Conservation (phyloP, 768 basidiomycete genomes). For the Gloeophyllum trabeum region DNA sequence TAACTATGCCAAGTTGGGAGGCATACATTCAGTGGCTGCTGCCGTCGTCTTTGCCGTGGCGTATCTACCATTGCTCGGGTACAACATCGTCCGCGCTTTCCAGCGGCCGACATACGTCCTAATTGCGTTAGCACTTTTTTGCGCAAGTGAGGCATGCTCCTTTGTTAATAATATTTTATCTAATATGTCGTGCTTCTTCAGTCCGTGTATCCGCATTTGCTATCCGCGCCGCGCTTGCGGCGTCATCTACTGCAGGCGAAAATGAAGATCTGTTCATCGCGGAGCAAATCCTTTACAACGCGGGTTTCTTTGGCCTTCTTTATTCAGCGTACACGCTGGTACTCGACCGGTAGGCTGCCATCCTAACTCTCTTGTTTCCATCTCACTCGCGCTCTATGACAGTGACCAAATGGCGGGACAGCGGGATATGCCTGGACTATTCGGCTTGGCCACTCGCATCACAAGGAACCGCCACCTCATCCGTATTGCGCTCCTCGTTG, state of each 20-base stretch:
- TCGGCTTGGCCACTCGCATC: slow-evolving; percentile 5
- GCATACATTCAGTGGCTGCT: slow-evolving; percentile 19
- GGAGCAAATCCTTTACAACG: slow-evolving; percentile 21
- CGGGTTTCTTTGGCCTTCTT: slow-evolving; percentile 23
- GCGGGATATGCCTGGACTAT: neutral
- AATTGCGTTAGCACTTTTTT: slow-evolving; percentile 17
- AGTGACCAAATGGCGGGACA: slow-evolving; percentile 3
- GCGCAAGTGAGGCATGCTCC: slow-evolving; percentile 11
- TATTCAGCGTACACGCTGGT: slow-evolving; percentile 23
- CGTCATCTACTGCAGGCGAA: slow-evolving; percentile 11
- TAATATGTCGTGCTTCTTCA: slow-evolving; percentile 4
- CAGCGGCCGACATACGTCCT: slow-evolving; percentile 16
- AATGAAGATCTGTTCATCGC: slow-evolving; percentile 14
- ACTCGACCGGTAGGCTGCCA: slow-evolving; percentile 9
- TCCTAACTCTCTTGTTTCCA: neutral
- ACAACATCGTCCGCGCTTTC: slow-evolving; percentile 12
- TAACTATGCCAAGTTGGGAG: slow-evolving; percentile 14
- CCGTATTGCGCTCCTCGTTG: slow-evolving; percentile 7
- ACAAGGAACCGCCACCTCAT: slow-evolving; percentile 10
- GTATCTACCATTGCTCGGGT: slow-evolving; percentile 15
- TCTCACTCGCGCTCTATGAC: neutral
- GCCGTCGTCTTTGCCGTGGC: slow-evolving; percentile 20
- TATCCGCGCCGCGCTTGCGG: slow-evolving; percentile 18
- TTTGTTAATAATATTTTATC: neutral
- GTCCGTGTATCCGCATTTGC: slow-evolving; percentile 20